Percentiles rank a stretch among this genome's conserved stretches.
Conservation (phyloP, 2,329 filamentous ascomycete species). For the Ascochyta viciae-villosae region DNA sequence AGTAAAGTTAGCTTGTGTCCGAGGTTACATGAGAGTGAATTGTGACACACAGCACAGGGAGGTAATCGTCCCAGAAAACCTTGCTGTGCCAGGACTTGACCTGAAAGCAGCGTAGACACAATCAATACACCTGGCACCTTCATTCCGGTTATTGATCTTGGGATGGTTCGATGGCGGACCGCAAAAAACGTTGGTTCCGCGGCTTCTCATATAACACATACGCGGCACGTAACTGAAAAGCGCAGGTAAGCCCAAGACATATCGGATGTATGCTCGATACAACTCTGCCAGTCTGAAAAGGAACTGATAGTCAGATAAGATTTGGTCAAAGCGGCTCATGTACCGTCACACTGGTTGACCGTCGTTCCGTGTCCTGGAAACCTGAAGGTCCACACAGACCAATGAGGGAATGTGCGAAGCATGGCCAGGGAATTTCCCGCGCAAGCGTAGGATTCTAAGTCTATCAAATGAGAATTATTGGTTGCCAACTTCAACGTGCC, state of each 20-base stretch:
- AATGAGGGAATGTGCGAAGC: background rate
- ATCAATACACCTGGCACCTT: conserved; percentile 6
- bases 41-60: conserved; percentile 18
- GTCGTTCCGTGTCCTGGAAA: background rate
- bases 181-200: background rate
- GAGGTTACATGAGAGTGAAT: background rate
- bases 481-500: background rate
- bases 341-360: background rate
- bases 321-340: background rate
- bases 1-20: background rate
- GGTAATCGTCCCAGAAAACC: conserved; percentile 22
- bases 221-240: background rate
- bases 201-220: background rate
- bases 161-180: background rate
- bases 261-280: background rate
- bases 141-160: conserved; percentile 13
- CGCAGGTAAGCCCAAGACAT: no score
- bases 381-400: background rate
- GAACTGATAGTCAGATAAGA: background rate
- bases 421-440: background rate
- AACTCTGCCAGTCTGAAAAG: background rate
- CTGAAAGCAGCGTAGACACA: background rate
- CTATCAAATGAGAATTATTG: background rate
- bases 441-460: background rate
- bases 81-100: conserved; percentile 23